Evolutionary conservation across 108 stramenopile genomes (phyloP).

Genomic region (Skeletonema tropicum): DNA sequence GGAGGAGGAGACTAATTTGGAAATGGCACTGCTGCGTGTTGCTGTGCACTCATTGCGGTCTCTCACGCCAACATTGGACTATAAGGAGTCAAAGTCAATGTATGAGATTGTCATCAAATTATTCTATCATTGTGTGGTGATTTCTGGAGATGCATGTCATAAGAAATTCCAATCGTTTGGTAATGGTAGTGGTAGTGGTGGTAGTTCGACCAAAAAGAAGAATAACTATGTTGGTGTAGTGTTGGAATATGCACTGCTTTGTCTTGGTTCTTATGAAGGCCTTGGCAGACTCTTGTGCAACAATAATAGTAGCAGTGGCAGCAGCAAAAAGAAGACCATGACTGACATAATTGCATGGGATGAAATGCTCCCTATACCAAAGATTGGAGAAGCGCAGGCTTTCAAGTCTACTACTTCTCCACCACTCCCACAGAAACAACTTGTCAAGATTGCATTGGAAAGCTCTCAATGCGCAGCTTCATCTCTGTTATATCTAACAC

Average conservation of each 20-base stretch:
- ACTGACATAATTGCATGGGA: conserved; percentile 20
- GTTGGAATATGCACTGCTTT: conserved; percentile 30
- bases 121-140: conserved; percentile 36
- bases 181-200: neutral
- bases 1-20: neutral
- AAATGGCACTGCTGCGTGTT: conserved; percentile 25
- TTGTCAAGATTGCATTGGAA: conserved; percentile 36
- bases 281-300: conserved; percentile 10
- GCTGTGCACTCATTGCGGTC: conserved; percentile 20
- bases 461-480: conserved; percentile 32
- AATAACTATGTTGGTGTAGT: neutral
- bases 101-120: conserved; percentile 19
- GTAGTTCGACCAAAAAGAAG: neutral
- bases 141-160: conserved; percentile 29
- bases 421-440: conserved; percentile 26
- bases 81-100: neutral
- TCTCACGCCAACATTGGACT: conserved; percentile 4
- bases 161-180: conserved; percentile 15
- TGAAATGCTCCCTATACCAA: conserved; percentile 17
- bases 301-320: neutral
- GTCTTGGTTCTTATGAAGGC: conserved; percentile 32
- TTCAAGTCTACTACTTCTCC: neutral
- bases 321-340: neutral
- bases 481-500: conserved; percentile 24
- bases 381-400: neutral